phyloP scores from a whole-genome alignment of 2,329 filamentous ascomycete species.

The Cladosporium sphaerospermum region DNA sequence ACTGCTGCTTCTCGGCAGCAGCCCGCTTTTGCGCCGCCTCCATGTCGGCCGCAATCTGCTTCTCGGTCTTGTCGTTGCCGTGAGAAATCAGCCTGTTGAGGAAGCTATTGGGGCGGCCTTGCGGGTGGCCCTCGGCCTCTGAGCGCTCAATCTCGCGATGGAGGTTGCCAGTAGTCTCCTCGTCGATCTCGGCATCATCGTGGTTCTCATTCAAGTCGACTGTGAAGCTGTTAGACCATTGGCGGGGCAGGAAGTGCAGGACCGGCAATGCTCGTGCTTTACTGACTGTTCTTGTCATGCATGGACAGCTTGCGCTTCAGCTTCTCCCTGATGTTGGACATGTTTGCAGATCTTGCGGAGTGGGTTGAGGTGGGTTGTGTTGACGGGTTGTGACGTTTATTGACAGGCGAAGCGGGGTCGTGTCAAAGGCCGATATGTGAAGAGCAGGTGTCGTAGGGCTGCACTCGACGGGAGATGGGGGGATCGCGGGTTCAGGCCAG shows the following conservation, averaged over 20 bases:
- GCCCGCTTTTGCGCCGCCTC: not conserved
- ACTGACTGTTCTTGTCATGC: slow-evolving; percentile 32
- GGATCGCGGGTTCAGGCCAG: not conserved
- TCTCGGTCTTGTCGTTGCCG: slow-evolving; percentile 36
- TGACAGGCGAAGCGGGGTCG: not conserved
- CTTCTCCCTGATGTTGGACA: slow-evolving; percentile 31
- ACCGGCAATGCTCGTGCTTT: not conserved
- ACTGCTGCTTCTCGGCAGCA: not conserved
- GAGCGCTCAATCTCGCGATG: slow-evolving; percentile 31
- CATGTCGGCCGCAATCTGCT: slow-evolving; percentile 25
- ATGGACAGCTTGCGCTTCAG: slow-evolving; percentile 33
- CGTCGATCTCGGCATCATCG: slow-evolving; percentile 31
- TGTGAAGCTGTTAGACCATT: slow-evolving; percentile 9
- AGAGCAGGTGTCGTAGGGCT: not conserved
- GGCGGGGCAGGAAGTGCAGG: not conserved
- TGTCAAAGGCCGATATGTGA: not conserved
- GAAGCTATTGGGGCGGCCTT: slow-evolving; percentile 31
- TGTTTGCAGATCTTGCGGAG: slow-evolving; percentile 16
- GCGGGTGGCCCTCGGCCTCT: slow-evolving; percentile 25
- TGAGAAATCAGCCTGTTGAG: slow-evolving; percentile 33
- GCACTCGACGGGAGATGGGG: not conserved
- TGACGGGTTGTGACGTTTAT: slow-evolving; percentile 7
- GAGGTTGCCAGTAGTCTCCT: slow-evolving; percentile 33
- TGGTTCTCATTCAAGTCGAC: slow-evolving; percentile 26
- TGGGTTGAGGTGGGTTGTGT: not conserved